Evolutionary conservation across 768 basidiomycete genomes (phyloP).

Genomic region (Leccinum barrowsii): DNA sequence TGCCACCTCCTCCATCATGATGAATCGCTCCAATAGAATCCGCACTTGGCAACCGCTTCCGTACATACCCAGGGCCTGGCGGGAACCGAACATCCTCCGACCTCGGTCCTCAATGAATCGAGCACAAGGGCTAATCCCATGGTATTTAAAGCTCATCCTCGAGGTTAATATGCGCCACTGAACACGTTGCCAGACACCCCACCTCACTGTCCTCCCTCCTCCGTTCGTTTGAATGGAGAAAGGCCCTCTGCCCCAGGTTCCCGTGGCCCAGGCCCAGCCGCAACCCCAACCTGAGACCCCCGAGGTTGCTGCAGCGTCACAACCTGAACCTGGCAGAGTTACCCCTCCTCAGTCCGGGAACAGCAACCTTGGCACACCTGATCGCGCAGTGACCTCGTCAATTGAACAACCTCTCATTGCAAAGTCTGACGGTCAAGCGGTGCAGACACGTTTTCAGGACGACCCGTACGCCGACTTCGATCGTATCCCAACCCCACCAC

Average conservation of each 20-base stretch:
- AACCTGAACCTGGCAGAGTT: constrained; percentile 7
- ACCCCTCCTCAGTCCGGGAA: neutral
- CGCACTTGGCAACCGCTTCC: neutral
- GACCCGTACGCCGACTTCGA: constrained; percentile 13
- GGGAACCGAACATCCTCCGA: neutral
- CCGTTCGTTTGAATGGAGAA: neutral
- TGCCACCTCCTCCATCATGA: no score
- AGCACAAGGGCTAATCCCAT: neutral
- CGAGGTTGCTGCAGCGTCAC: neutral
- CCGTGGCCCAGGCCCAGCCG: neutral
- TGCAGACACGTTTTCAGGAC: neutral
- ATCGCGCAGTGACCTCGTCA: constrained; percentile 2
- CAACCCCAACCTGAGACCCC: neutral
- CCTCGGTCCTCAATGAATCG: neutral
- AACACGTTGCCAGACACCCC: neutral
- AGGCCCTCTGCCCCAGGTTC: neutral
- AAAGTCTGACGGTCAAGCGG: constrained; percentile 4
- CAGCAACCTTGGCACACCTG: neutral
- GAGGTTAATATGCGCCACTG: neutral
- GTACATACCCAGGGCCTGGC: neutral
- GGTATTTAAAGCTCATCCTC: neutral
- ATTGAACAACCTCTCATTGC: constrained; percentile 8
- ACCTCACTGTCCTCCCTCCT: neutral
- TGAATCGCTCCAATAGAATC: no score
- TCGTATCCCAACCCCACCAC: constrained; percentile 6